Evolutionary conservation across 2,329 filamentous ascomycete genomes (phyloP).

Genomic region (Lachnellula hyalina): DNA sequence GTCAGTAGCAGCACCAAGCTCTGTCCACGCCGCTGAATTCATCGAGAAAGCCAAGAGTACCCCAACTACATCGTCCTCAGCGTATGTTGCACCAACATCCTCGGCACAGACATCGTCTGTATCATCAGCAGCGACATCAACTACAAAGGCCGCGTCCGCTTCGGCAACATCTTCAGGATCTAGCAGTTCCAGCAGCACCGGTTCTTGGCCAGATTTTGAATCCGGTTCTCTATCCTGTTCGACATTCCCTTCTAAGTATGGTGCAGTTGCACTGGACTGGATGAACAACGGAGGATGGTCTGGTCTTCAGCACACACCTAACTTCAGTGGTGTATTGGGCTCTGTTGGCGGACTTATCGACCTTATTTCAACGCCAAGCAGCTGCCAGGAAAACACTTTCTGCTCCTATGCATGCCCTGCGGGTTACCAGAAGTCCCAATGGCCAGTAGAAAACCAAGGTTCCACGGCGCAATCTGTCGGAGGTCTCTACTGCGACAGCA

Average conservation of each 20-base stretch:
- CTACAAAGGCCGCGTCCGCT: constrained; percentile 30
- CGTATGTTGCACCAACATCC: constrained; percentile 33
- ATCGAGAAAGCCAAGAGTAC: constrained; percentile 12
- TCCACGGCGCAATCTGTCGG: constrained; percentile 77
- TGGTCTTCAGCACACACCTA: constrained; percentile 64
- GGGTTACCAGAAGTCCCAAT: constrained; percentile 90
- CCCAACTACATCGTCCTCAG: constrained; percentile 27
- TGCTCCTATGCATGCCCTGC: constrained; percentile 93
- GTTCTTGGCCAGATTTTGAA: constrained; percentile 58
- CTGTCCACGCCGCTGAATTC: constrained; percentile 8
- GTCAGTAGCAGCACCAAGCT: constrained; percentile 28
- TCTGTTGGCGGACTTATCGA: constrained; percentile 59
- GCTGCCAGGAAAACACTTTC: constrained; percentile 60
- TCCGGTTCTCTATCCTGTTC: constrained; percentile 67
- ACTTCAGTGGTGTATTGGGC: constrained; percentile 34
- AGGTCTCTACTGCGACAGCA: constrained; percentile 71
- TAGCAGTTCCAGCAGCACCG: constrained; percentile 24
- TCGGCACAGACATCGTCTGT: constrained; percentile 32
- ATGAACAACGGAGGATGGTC: constrained; percentile 69
- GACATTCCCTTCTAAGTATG: constrained; percentile 74
- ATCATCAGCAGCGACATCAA: too few relatives aligned
- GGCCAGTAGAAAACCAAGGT: constrained; percentile 69
- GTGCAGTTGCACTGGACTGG: constrained; percentile 66
- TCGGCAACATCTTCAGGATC: constrained; percentile 31
- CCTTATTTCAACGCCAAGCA: constrained; percentile 54